Evolutionary conservation across 805 yeast species (phyloP).

Genomic region (Blastobotrys attinorum): DNA sequence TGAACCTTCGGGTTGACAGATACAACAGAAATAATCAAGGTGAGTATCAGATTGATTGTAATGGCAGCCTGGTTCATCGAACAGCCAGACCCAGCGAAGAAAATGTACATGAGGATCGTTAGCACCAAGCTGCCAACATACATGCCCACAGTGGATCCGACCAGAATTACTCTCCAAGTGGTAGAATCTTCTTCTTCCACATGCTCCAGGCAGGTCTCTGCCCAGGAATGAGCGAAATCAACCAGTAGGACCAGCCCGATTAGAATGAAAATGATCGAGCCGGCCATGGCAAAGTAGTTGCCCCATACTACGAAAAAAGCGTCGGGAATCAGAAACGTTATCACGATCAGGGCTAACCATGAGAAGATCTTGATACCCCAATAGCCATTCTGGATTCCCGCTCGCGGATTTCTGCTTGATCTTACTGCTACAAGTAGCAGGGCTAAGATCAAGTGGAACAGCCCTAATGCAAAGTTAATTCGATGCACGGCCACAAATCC

Average conservation of each 20-base stretch:
- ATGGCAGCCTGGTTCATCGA: conserved; percentile 85
- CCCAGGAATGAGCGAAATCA: conserved; percentile 98
- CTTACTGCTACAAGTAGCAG: conserved; percentile 61
- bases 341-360: conserved; percentile 48
- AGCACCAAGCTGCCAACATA: conserved; percentile 64
- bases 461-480: conserved; percentile 78
- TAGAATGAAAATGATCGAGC: conserved; percentile 77
- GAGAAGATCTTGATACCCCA: conserved; percentile 72
- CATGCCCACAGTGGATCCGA: conserved; percentile 85
- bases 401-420: conserved; percentile 69
- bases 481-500: conserved; percentile 95
- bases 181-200: conserved; percentile 66
- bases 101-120: conserved; percentile 71
- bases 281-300: conserved; percentile 74
- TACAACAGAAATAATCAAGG: conserved; percentile 54
- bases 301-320: conserved; percentile 84
- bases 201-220: conserved; percentile 86
- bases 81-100: conserved; percentile 77
- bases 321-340: conserved; percentile 79
- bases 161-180: conserved; percentile 72
- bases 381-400: conserved; percentile 81
- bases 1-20: conserved; percentile 80
- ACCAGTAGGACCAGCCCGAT: conserved; percentile 86
- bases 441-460: conserved; percentile 68
- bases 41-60: conserved; percentile 61